A percentile compares a stretch with the other conserved stretches of the same genome.
Conservation (phyloP, 129 eudicot species). For the Chrysanthemum makinoi region DNA sequence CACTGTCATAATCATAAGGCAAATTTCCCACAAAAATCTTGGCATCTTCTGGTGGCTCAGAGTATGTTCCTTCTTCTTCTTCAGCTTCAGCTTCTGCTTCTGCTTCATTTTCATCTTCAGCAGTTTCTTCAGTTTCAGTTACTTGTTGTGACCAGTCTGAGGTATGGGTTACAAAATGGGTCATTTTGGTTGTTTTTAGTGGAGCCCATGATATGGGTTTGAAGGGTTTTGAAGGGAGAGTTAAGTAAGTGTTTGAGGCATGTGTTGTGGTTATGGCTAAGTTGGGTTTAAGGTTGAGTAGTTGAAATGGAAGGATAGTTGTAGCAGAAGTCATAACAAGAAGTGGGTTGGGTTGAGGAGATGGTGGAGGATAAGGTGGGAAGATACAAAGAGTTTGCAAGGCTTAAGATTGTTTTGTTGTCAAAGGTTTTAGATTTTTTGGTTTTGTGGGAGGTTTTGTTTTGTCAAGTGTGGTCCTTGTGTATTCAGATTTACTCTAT, state of each 20-base stretch:
- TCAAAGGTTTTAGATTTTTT: conserved; percentile 6
- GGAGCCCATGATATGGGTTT: conserved; percentile 27
- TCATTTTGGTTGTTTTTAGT: conserved; percentile 35
- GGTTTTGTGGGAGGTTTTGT: background rate
- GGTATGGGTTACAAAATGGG: conserved; percentile 36
- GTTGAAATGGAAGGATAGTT: conserved; percentile 33
- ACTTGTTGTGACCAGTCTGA: conserved; percentile 58
- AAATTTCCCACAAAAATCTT: conserved; percentile 80
- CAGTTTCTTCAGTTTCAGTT: conserved; percentile 30
- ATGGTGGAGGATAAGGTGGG: conserved; percentile 35
- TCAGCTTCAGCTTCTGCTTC: conserved; percentile 6
- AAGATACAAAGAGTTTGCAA: conserved; percentile 15
- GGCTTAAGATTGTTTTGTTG: conserved; percentile 26
- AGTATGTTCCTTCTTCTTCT: conserved; percentile 38
- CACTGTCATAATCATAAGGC: conserved; percentile 74
- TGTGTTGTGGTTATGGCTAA: conserved; percentile 17
- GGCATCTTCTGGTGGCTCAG: conserved; percentile 73
- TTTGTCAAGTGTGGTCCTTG: background rate
- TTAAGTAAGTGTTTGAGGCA: conserved; percentile 12
- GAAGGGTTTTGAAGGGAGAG: conserved; percentile 32
- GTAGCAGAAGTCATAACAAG: conserved; percentile 39
- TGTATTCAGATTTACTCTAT: background rate
- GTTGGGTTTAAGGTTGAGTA: conserved; percentile 32
- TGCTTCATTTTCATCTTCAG: conserved; percentile 21
- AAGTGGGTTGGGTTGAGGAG: conserved; percentile 14